Percentiles rank a stretch among this genome's conserved stretches.
Evolutionary conservation across 441 rosid genomes (phyloP).

Genomic region (Croton laevigatus): DNA sequence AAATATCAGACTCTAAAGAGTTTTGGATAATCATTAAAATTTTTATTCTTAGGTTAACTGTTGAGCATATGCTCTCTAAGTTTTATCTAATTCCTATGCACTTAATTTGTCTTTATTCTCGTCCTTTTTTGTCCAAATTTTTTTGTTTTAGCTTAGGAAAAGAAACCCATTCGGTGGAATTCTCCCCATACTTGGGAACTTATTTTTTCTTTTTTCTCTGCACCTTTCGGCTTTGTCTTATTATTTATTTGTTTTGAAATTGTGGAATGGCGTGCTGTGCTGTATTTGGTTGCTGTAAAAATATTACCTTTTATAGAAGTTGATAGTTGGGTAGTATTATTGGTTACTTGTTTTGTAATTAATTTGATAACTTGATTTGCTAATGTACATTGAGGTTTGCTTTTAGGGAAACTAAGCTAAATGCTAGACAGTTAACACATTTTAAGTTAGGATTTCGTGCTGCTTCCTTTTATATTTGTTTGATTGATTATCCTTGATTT

Average conservation of each 20-base stretch:
- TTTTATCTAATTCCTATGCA: constrained; percentile 10
- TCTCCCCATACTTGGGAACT: constrained; percentile 20
- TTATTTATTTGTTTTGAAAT: neutral
- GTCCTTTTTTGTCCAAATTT: constrained; percentile 19
- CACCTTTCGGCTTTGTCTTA: neutral
- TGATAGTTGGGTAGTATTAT: neutral
- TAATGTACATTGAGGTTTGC: too few relatives aligned
- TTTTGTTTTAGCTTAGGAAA: constrained; percentile 15
- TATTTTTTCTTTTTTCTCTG: neutral
- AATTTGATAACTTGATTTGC: neutral
- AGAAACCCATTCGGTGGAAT: constrained; percentile 16
- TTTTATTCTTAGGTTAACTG: constrained; percentile 1
- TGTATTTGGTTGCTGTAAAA: constrained; percentile 10
- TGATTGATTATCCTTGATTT: too few relatives aligned
- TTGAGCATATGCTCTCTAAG: constrained; percentile 30
- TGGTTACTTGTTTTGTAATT: neutral
- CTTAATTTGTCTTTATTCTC: constrained; percentile 21
- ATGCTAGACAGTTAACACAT: too few relatives aligned
- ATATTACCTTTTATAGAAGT: neutral
- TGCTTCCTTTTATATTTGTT: too few relatives aligned
- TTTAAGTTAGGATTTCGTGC: too few relatives aligned
- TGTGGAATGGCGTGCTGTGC: constrained; percentile 10
- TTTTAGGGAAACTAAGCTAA: too few relatives aligned
- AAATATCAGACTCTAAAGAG: constrained; percentile 25
- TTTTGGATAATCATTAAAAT: constrained; percentile 52